Evolutionary conservation across 148 eudicot species (phyloP).

Genomic region (Mesembryanthemum crystallinum): DNA sequence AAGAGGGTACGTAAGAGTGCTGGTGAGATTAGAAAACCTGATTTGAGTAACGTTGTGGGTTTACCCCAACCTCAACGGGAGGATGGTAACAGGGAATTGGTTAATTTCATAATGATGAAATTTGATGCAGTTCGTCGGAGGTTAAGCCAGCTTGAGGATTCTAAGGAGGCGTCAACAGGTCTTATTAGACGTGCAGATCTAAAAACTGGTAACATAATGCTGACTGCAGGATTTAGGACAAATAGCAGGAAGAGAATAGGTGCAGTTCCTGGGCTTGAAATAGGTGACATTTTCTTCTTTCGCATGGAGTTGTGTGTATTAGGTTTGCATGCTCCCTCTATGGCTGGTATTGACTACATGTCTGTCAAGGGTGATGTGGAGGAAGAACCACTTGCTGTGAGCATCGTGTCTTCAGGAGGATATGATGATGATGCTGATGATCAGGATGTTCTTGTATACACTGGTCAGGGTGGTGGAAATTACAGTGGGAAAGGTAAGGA

Average conservation of each 20-base stretch:
- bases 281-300: slow-evolving; percentile 87
- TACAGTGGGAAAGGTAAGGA: slow-evolving; percentile 50
- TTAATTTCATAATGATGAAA: slow-evolving; percentile 44
- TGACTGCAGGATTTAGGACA: slow-evolving; percentile 69
- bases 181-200: slow-evolving; percentile 61
- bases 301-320: slow-evolving; percentile 88
- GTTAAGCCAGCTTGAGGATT: slow-evolving; percentile 63
- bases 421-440: slow-evolving; percentile 80
- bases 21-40: slow-evolving; percentile 32
- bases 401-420: slow-evolving; percentile 86
- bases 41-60: slow-evolving; percentile 37
- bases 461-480: slow-evolving; percentile 91
- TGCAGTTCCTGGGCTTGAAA: slow-evolving; percentile 71
- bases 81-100: slow-evolving; percentile 57
- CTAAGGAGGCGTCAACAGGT: slow-evolving; percentile 50
- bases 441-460: slow-evolving; percentile 66
- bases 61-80: slow-evolving; percentile 41
- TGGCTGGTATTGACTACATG: slow-evolving; percentile 95
- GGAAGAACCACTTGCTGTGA: slow-evolving; percentile 83
- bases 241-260: slow-evolving; percentile 70
- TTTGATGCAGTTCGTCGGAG: slow-evolving; percentile 66
- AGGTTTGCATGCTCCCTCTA: slow-evolving; percentile 85
- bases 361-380: slow-evolving; percentile 38
- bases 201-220: slow-evolving; percentile 46
- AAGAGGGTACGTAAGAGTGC: slow-evolving; percentile 30